A percentile compares a stretch with the other conserved stretches of the same genome.
Evolutionary conservation across 129 eudicot species (phyloP).

Genomic region (Oenanthe sinensis): DNA sequence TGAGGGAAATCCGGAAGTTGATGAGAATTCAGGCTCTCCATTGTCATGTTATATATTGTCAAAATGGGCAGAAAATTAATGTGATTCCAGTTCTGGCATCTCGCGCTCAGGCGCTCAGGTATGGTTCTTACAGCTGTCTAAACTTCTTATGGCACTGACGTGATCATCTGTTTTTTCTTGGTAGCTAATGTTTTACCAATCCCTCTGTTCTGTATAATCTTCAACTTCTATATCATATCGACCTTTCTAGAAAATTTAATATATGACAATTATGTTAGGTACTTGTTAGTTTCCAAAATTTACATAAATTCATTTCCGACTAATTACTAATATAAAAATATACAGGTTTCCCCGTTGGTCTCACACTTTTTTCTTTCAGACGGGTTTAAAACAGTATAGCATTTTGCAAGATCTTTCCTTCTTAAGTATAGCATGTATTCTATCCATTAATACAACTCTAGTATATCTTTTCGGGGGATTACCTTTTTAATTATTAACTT

Average conservation of each 20-base stretch:
- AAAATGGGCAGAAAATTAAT: slow-evolving; percentile 69
- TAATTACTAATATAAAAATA: not conserved
- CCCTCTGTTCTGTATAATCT: not conserved
- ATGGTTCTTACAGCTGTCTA: not conserved
- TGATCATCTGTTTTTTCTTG: not conserved
- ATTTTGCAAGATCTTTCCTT: not conserved
- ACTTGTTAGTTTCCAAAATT: not conserved
- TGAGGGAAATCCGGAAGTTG: slow-evolving; percentile 66
- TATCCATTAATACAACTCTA: not conserved
- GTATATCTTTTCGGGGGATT: not conserved
- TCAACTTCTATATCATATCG: not conserved
- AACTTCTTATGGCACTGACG: not conserved
- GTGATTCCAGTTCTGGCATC: slow-evolving; percentile 91
- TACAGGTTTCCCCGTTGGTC: not conserved
- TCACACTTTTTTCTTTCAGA: not conserved
- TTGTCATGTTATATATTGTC: slow-evolving; percentile 82
- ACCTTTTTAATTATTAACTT: not conserved
- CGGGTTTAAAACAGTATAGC: not conserved
- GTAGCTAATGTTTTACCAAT: not conserved
- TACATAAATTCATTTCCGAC: not conserved
- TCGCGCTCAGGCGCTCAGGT: slow-evolving; percentile 98
- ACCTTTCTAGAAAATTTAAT: not conserved
- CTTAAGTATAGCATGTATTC: not conserved
- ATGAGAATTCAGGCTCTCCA: slow-evolving; percentile 96
- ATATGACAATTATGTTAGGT: not conserved